Conservation (phyloP, 2,329 filamentous ascomycete species). For the Xylaria sp. region DNA sequence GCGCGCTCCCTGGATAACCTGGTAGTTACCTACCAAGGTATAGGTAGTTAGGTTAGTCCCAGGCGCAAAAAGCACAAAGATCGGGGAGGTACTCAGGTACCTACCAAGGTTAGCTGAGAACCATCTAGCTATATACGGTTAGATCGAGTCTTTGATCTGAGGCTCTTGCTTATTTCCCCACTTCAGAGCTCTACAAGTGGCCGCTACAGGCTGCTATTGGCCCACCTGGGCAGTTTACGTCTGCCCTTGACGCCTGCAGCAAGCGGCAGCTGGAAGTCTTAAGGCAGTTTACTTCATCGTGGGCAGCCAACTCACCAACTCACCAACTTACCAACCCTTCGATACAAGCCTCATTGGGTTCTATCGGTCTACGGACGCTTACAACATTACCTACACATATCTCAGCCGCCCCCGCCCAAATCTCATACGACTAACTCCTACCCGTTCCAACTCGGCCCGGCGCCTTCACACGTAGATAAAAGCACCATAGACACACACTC, state of each 20-base stretch:
- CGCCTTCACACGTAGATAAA: too few species aligned
- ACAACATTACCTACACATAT: background rate
- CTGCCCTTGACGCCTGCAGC: slow-evolving; percentile 2
- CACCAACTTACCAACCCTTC: too few species aligned
- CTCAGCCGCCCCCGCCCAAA: background rate
- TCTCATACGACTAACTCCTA: too few species aligned
- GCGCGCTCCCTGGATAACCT: background rate
- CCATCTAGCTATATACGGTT: background rate
- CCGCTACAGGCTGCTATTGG: background rate
- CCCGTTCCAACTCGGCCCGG: background rate
- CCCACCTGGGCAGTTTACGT: slow-evolving; percentile 4
- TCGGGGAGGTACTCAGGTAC: background rate
- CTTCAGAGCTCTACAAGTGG: background rate
- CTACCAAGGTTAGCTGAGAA: background rate
- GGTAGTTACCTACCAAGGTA: too few species aligned
- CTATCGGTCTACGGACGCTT: background rate
- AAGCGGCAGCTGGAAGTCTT: background rate
- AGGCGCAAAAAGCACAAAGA: background rate
- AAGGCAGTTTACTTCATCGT: background rate
- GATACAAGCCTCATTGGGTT: background rate
- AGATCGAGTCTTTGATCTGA: background rate
- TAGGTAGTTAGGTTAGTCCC: too few species aligned
- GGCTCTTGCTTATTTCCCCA: background rate
- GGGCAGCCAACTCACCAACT: background rate
- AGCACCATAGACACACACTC: slow-evolving; percentile 18